Evolutionary conservation across 2,329 filamentous ascomycete species (phyloP).

Genomic region (Rhytidhysteron rufulum): DNA sequence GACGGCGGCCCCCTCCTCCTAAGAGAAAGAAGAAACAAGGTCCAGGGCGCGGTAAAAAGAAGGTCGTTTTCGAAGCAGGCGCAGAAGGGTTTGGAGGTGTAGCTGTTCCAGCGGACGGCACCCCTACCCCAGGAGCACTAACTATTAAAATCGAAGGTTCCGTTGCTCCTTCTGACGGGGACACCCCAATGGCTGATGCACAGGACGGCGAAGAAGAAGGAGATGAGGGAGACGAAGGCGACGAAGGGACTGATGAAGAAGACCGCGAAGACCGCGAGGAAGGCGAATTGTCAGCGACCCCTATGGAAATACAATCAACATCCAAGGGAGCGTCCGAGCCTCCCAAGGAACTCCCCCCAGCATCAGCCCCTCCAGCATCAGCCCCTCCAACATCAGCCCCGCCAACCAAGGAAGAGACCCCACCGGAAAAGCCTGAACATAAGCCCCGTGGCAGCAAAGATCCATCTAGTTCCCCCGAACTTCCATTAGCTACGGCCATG

Average conservation of each 20-base stretch:
- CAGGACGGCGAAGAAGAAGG: constrained; percentile 48
- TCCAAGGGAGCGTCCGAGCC: constrained; percentile 18
- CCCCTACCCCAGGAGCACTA: constrained; percentile 22
- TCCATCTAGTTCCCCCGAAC: constrained; percentile 40
- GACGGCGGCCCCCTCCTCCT: constrained; percentile 67
- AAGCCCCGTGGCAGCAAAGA: constrained; percentile 18
- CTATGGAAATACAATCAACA: constrained; percentile 27
- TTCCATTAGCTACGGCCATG: constrained; percentile 35
- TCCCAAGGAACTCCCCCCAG: constrained; percentile 8
- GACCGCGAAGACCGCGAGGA: constrained; percentile 39
- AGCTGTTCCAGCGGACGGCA: constrained; percentile 22
- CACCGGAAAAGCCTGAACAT: constrained; percentile 4
- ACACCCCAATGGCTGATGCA: constrained; percentile 42
- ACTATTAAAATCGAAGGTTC: constrained; percentile 38
- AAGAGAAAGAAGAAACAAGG: constrained; percentile 75
- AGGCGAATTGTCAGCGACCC: constrained; percentile 43
- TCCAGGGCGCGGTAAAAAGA: constrained; percentile 76
- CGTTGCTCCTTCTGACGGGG: constrained; percentile 30
- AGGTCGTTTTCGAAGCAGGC: constrained; percentile 54
- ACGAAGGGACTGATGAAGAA: constrained; percentile 44
- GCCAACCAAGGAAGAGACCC: constrained; percentile 3
- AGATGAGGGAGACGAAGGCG: constrained; percentile 49
- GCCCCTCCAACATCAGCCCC: constrained; percentile 5
- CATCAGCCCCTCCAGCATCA: constrained; percentile 8
- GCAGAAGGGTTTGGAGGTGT: constrained; percentile 41